Conservation (phyloP, 2,329 filamentous ascomycete species). For the Cercospora citrullina region DNA sequence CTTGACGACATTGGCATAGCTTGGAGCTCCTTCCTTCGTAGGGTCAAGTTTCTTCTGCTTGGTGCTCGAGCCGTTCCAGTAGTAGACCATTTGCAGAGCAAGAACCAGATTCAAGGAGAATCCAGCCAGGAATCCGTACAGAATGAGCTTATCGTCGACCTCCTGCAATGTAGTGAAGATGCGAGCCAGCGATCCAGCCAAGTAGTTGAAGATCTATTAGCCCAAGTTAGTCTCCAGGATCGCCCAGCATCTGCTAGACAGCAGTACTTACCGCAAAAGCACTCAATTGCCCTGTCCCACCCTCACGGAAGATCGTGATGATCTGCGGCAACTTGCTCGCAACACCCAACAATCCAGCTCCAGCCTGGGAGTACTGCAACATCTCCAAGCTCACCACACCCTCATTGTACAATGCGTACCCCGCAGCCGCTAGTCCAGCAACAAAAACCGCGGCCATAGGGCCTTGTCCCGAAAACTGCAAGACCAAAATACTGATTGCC, state of each 20-base stretch:
- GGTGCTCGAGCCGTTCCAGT: conserved; percentile 72
- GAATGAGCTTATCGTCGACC: conserved; percentile 92
- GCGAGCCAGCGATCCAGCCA: conserved; percentile 84
- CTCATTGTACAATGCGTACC: conserved; percentile 69
- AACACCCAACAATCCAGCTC: conserved; percentile 77
- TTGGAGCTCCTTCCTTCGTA: conserved; percentile 40
- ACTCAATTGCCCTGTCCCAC: conserved; percentile 90
- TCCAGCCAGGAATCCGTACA: conserved; percentile 90
- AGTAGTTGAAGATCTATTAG: conserved; percentile 91
- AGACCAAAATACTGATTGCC: conserved; percentile 79
- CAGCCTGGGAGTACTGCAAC: conserved; percentile 76
- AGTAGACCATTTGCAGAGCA: conserved; percentile 88
- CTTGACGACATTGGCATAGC: conserved; percentile 25
- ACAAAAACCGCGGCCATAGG: conserved; percentile 74
- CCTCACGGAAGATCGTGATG: conserved; percentile 76
- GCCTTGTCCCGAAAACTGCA: conserved; percentile 74
- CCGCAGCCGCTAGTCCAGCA: conserved; percentile 68
- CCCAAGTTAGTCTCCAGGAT: neutral
- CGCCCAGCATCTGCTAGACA: neutral
- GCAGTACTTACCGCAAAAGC: conserved; percentile 78
- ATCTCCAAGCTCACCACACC: conserved; percentile 64
- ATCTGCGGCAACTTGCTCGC: conserved; percentile 96
- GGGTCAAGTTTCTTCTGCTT: conserved; percentile 45
- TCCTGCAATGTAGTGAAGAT: conserved; percentile 98
- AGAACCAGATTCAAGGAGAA: conserved; percentile 87